Evolutionary conservation across 2,329 filamentous ascomycete species (phyloP).

Genomic region (Hypoxylon sp.): DNA sequence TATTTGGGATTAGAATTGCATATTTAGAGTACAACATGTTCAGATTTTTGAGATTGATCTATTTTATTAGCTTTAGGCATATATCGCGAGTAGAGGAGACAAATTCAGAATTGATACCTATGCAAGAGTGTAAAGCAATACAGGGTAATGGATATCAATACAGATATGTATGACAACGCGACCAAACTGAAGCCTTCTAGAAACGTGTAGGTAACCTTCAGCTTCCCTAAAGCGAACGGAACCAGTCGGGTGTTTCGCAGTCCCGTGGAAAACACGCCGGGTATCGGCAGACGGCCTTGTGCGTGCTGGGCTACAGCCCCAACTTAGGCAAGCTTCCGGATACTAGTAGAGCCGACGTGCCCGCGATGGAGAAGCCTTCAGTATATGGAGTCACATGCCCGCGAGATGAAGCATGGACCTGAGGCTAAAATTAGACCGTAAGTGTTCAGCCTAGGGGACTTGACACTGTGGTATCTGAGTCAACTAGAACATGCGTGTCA

Average conservation of each 20-base stretch:
- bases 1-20: constrained; percentile 5
- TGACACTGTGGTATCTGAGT: no score
- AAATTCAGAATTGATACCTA: constrained; percentile 40
- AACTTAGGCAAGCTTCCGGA: background rate
- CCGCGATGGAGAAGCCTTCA: background rate
- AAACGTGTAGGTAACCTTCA: constrained; percentile 15
- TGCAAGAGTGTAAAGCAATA: background rate
- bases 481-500: background rate
- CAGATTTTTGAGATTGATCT: constrained; percentile 21
- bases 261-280: constrained; percentile 21
- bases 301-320: background rate
- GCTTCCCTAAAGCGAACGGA: background rate
- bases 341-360: background rate
- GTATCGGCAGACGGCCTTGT: constrained; percentile 1
- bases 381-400: no score
- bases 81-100: constrained; percentile 16
- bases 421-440: no score
- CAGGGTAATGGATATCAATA: background rate
- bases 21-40: constrained; percentile 4
- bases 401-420: no score
- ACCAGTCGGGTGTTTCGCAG: constrained; percentile 37
- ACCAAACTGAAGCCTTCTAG: constrained; percentile 14
- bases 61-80: constrained; percentile 17
- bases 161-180: constrained; percentile 2
- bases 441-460: no score